Conservation (phyloP, 1,284 basidiomycete species). For the Agaricales sp. region DNA sequence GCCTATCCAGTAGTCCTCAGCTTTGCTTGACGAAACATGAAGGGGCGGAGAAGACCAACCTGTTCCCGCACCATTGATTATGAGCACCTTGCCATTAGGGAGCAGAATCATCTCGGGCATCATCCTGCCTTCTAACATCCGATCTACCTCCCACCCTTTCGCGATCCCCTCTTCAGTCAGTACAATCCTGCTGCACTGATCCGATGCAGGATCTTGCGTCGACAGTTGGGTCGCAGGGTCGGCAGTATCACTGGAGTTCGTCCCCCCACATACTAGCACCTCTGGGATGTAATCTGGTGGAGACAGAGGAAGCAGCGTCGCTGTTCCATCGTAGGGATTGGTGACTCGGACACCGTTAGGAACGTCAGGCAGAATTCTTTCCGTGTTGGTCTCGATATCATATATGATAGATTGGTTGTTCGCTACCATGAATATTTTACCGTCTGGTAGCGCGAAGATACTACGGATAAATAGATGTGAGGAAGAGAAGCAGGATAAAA, state of each 20-base stretch:
- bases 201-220: conserved; percentile 29
- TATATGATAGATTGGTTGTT: conserved; percentile 77
- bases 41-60: conserved; percentile 22
- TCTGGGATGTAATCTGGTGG: conserved; percentile 38
- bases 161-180: conserved; percentile 26
- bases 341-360: conserved; percentile 77
- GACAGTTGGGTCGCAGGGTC: conserved; percentile 20
- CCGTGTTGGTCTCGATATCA: conserved; percentile 56
- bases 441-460: conserved; percentile 64
- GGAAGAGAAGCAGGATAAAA: conserved; percentile 63
- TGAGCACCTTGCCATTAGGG: conserved; percentile 41
- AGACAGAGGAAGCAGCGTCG: conserved; percentile 59
- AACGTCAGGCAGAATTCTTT: conserved; percentile 54
- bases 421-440: conserved; percentile 67
- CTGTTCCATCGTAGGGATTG: conserved; percentile 74
- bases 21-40: neutral
- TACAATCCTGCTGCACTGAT: conserved; percentile 31
- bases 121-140: conserved; percentile 27
- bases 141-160: conserved; percentile 27
- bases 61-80: conserved; percentile 34
- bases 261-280: conserved; percentile 40
- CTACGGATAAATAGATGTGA: conserved; percentile 71
- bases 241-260: conserved; percentile 18
- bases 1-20: neutral
- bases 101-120: conserved; percentile 42